Evolutionary conservation across 2,329 filamentous ascomycete genomes (phyloP).

Genomic region (Sphaerostilbella broomeana): DNA sequence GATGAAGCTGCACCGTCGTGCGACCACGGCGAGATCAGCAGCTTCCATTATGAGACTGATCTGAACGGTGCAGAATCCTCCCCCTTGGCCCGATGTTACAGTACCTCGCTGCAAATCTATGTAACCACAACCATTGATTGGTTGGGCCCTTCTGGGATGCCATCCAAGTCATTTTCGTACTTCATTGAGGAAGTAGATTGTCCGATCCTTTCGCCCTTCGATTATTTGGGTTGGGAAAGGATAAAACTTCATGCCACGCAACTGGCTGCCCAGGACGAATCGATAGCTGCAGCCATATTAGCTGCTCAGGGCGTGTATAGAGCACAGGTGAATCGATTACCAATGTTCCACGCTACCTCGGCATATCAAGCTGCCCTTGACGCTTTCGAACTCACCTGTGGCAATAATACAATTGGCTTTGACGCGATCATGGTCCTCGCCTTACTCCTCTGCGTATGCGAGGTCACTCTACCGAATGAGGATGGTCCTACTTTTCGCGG

Average conservation of each 20-base stretch:
- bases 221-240: conserved; percentile 15
- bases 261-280: conserved; percentile 2
- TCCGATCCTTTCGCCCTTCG: conserved; percentile 15
- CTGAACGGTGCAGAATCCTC: neutral
- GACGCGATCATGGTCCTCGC: neutral
- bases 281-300: conserved; percentile 9
- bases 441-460: conserved; percentile 17
- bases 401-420: conserved; percentile 6
- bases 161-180: conserved; percentile 11
- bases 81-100: conserved; percentile 9
- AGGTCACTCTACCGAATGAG: conserved; percentile 11
- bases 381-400: conserved; percentile 1
- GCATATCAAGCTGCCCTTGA: conserved; percentile 9
- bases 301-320: conserved; percentile 15
- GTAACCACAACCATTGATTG: conserved; percentile 19
- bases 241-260: conserved; percentile 12
- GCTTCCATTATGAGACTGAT: neutral
- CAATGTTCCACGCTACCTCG: conserved; percentile 8
- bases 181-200: conserved; percentile 18
- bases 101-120: conserved; percentile 19
- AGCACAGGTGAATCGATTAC: conserved; percentile 12
- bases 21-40: neutral
- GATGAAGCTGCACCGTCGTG: neutral
- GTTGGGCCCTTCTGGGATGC: conserved; percentile 8
- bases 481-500: conserved; percentile 5